Percentiles rank a stretch among this genome's conserved stretches.
These are phyloP conservation scores for Moesziomyces sp. DNA, from an alignment of 1,284 basidiomycete genomes.

Conservation along the genomic window DNA sequence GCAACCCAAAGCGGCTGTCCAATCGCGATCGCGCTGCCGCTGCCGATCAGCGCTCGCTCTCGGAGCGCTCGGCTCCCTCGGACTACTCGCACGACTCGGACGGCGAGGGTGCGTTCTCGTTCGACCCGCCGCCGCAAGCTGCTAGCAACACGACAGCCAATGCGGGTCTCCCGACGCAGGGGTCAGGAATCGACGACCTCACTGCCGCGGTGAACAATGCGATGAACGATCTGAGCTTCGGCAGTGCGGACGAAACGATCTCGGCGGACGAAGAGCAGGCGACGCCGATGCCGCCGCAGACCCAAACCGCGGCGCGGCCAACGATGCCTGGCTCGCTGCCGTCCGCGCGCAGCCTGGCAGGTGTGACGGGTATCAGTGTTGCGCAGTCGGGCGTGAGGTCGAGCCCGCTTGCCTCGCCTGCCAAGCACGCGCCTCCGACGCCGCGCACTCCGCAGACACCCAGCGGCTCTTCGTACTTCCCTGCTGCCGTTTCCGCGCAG, in stretches of 20 bases:
- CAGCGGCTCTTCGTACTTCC: conserved; percentile 1
- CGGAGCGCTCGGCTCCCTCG: conserved; percentile 39
- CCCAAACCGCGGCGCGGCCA: conserved; percentile 9
- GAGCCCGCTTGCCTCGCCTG: conserved; percentile 16
- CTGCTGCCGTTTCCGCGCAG: conserved; percentile 6
- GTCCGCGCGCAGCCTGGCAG: conserved; percentile 25
- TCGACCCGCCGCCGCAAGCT: conserved; percentile 6
- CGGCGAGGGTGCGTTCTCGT: conserved; percentile 19
- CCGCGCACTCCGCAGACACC: conserved; percentile 11
- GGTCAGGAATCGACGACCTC: conserved; percentile 49
- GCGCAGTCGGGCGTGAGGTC: conserved; percentile 3
- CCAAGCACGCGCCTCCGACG: conserved; percentile 9
- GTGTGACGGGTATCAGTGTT: conserved; percentile 13
- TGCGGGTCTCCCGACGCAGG: neutral
- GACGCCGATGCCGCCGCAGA: conserved; percentile 28
- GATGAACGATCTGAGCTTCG: conserved; percentile 59
- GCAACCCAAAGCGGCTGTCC: conserved; percentile 39
- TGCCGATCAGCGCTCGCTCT: conserved; percentile 16
- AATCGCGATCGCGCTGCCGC: conserved; percentile 8
- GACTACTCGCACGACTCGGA: conserved; percentile 49
- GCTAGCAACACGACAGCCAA: neutral
- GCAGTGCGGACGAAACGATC: conserved; percentile 32
- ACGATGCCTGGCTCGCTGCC: conserved; percentile 20
- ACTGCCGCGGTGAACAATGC: conserved; percentile 55
- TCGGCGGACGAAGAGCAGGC: conserved; percentile 27